Conservation (phyloP, 371 early-diverging fungal species). For the Saksenaea oblongispora region DNA sequence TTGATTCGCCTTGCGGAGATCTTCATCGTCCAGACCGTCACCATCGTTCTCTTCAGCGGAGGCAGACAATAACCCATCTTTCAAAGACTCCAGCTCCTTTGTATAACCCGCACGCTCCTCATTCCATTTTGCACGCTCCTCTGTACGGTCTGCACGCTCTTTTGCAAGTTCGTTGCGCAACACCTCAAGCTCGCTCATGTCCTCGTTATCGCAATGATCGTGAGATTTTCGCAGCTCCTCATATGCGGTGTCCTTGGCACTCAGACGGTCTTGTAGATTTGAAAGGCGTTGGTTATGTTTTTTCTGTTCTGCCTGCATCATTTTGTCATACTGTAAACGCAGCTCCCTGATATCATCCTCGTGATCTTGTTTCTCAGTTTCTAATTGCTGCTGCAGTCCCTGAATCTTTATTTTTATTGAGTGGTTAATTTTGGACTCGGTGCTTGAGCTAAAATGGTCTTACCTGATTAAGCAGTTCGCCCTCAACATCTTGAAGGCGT, state of each 20-base stretch:
- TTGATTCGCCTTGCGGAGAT: background rate
- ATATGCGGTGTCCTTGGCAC: slow-evolving; percentile 29
- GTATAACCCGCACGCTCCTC: background rate
- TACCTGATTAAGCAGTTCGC: slow-evolving; percentile 22
- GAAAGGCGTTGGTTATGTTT: slow-evolving; percentile 30
- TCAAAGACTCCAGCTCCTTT: background rate
- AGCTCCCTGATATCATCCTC: slow-evolving; percentile 21
- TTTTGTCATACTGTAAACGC: slow-evolving; percentile 19
- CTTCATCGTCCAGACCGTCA: background rate
- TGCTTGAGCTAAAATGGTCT: background rate
- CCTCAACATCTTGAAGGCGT: slow-evolving; percentile 26
- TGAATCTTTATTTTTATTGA: slow-evolving; percentile 14
- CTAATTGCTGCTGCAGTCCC: slow-evolving; percentile 20
- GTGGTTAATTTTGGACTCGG: background rate
- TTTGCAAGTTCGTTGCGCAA: slow-evolving; percentile 18
- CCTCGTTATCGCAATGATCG: background rate
- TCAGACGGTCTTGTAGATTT: slow-evolving; percentile 30
- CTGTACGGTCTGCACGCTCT: background rate
- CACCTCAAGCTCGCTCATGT: slow-evolving; percentile 13
- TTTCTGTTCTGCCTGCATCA: slow-evolving; percentile 28
- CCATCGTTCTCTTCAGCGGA: background rate
- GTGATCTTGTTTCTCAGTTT: slow-evolving; percentile 16
- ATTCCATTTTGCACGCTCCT: slow-evolving; percentile 9
- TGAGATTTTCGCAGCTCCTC: slow-evolving; percentile 12
- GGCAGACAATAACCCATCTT: background rate